Evolutionary conservation across 2,329 filamentous ascomycete species (phyloP).

Genomic region (Aureobasidium sp.): DNA sequence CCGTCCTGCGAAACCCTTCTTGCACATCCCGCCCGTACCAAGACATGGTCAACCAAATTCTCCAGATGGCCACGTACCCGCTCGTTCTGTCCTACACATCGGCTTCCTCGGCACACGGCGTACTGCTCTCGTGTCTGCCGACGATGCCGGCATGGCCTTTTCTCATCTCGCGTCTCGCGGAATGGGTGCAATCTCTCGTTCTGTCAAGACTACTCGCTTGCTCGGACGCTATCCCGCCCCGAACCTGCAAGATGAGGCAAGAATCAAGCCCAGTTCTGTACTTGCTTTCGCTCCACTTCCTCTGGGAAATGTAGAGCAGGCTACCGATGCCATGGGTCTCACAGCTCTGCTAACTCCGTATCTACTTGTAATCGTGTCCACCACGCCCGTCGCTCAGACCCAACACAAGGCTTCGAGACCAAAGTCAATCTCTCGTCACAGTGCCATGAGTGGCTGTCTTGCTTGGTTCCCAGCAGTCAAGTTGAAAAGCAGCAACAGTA

Average conservation of each 20-base stretch:
- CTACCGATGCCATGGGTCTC: conserved; percentile 77
- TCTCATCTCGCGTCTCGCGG: conserved; percentile 91
- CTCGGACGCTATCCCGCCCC: conserved; percentile 80
- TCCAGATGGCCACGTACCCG: conserved; percentile 73
- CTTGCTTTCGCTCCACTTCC: conserved; percentile 85
- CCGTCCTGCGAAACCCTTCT: conserved; percentile 73
- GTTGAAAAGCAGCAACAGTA: conserved; percentile 62
- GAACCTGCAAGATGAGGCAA: conserved; percentile 51
- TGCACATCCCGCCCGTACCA: conserved; percentile 73
- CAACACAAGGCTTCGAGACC: conserved; percentile 89
- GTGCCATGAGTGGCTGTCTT: conserved; percentile 84
- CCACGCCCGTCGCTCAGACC: conserved; percentile 89
- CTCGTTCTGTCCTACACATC: conserved; percentile 74
- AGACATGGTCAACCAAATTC: conserved; percentile 54
- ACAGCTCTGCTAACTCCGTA: conserved; percentile 96
- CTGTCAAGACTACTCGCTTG: conserved; percentile 82
- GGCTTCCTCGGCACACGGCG: conserved; percentile 90
- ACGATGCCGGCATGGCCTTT: conserved; percentile 94
- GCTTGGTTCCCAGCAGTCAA: conserved; percentile 97
- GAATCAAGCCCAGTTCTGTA: conserved; percentile 85
- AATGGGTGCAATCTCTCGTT: conserved; percentile 73
- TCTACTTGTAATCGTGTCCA: conserved; percentile 91
- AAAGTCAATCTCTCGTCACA: conserved; percentile 83
- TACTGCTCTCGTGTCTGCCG: conserved; percentile 89
- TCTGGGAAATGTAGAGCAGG: conserved; percentile 84